Percentiles rank a stretch among this genome's conserved stretches.
Evolutionary conservation across 129 eudicot genomes (phyloP).

Genomic region (Silybum marianum): DNA sequence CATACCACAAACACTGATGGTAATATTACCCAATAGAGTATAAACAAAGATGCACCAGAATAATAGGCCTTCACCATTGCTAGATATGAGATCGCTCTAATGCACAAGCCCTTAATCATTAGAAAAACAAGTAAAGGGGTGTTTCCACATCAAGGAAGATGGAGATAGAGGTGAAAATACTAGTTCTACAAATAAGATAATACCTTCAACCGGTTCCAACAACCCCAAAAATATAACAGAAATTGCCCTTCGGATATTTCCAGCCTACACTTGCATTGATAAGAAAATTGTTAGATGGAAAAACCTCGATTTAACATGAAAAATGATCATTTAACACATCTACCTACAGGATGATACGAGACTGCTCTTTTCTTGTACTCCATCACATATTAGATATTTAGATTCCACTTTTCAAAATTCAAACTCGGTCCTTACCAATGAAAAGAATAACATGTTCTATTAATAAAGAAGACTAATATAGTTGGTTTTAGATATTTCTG

Average conservation of each 20-base stretch:
- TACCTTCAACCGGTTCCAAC: constrained; percentile 86
- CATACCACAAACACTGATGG: too few species aligned
- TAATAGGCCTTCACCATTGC: background rate
- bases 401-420: constrained; percentile 14
- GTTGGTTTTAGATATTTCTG: background rate
- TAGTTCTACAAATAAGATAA: background rate
- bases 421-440: background rate
- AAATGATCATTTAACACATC: constrained; percentile 13
- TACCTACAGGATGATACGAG: background rate
- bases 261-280: constrained; percentile 45
- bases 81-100: background rate
- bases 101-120: background rate
- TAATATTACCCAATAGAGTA: too few species aligned
- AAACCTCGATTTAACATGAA: constrained; percentile 6
- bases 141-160: background rate
- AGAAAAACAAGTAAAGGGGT: background rate
- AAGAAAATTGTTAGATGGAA: constrained; percentile 2
- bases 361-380: background rate
- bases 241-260: constrained; percentile 75
- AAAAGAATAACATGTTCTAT: background rate
- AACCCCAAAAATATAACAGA: constrained; percentile 74
- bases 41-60: too few species aligned
- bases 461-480: background rate
- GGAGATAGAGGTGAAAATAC: background rate
- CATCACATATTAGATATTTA: background rate